Base-by-base conservation (phyloP, 768 basidiomycete species). In the Megacollybia marginata region DNA sequence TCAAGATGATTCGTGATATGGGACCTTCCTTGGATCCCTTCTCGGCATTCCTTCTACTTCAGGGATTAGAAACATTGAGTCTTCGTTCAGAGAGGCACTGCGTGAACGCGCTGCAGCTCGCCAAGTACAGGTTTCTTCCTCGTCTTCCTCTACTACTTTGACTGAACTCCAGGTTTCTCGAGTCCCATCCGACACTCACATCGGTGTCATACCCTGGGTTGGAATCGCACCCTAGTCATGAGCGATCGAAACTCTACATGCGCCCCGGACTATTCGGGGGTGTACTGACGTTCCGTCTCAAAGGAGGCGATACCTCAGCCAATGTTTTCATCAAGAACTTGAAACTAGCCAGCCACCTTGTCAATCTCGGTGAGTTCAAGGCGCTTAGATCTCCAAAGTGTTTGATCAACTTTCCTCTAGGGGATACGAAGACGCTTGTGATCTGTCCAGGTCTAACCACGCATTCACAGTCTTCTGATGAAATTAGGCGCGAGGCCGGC, bases 1-100 rank as follows among this genome's bases (percentile, higher is more conserved):
- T n/a, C n/a, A 44, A 76, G 56, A 66, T 73, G 42, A 64, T 74
- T 47, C 75, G 79, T 4, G 79, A 80, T 54, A 7, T 80, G 1
- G 78, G 78, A 7, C 65, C 73, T 6, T 59, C 69, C 2, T 50
- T 80, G 46, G 79, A 76, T 55, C 79, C 80, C 4, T 80, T 82
- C 52, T 74, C 61, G 7, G 75, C 79, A 1, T 81, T 82, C 65
- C 65, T 79, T 15, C 69, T 80, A 3, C 52, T 81, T n/a, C 76
- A 76, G 48, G 79, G 79, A 38, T 63, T 84, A 31, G 82, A 85
- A 61, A 84, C 82, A 1, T 73, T 84, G 43, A 77, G 74, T 51
- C 61, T 84, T 40, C 72, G 83, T 11, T 71, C 73, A 16, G 69
- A 83, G 62, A 64, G 83, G 40, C 83, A 85, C 55, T 73, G 64